Conservation (phyloP, 345 rosid genomes). For the Salix koriyanagi region DNA sequence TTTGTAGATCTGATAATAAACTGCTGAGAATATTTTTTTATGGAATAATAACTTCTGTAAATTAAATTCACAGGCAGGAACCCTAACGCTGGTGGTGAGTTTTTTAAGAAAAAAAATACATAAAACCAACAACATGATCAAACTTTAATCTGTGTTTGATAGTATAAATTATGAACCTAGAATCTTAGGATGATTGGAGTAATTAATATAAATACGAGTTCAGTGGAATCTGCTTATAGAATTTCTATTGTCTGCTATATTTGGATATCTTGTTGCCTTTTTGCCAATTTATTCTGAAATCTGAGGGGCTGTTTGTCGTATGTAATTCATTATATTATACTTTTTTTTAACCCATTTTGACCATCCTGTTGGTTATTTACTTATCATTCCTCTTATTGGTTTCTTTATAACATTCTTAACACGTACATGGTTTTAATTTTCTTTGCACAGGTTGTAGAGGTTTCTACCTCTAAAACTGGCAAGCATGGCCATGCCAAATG, state of each 20-base stretch:
- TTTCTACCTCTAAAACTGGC: conserved; percentile 34
- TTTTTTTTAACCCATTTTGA: neutral
- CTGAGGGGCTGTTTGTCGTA: neutral
- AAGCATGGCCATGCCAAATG: conserved; percentile 39
- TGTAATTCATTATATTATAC: neutral
- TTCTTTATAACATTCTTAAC: neutral
- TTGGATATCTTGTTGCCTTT: too few relatives aligned
- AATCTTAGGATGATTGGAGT: neutral
- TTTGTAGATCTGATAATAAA: neutral
- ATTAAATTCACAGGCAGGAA: neutral
- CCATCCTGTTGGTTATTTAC: neutral
- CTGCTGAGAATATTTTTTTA: neutral
- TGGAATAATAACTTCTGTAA: neutral
- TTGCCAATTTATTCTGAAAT: neutral
- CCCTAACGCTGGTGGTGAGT: neutral
- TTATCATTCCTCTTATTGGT: neutral
- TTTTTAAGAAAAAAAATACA: too few relatives aligned
- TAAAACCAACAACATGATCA: too few relatives aligned
- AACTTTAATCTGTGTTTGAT: too few relatives aligned
- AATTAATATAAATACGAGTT: too few relatives aligned
- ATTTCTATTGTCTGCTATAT: too few relatives aligned
- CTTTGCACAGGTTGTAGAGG: conserved; percentile 29
- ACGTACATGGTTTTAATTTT: neutral
- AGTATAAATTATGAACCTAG: neutral
- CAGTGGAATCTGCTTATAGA: too few relatives aligned